Conservation (phyloP, 352 stramenopile genomes). For the Phytophthora litchii region DNA sequence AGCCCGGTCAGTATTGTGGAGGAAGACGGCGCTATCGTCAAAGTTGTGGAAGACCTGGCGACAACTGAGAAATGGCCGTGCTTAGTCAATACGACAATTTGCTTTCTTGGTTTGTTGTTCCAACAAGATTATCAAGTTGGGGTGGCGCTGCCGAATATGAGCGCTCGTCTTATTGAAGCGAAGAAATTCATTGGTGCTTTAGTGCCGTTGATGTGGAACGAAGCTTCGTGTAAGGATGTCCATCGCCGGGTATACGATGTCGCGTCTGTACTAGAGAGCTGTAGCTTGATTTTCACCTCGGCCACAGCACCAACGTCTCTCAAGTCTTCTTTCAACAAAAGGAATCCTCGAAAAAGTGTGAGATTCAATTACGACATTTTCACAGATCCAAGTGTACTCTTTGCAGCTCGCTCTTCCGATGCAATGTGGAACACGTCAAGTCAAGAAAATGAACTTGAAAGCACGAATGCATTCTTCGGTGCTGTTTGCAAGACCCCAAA, state of each 20-base stretch:
- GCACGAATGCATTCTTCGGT: neutral
- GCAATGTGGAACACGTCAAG: neutral
- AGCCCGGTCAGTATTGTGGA: slow-evolving; percentile 27
- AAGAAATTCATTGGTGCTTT: slow-evolving; percentile 38
- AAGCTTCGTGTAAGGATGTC: slow-evolving; percentile 41
- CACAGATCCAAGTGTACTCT: slow-evolving; percentile 37
- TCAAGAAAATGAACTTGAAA: neutral
- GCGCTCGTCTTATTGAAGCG: slow-evolving; percentile 49
- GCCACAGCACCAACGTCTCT: neutral
- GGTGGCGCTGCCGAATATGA: slow-evolving; percentile 42
- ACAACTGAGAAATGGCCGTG: slow-evolving; percentile 53
- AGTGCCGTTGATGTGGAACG: slow-evolving; percentile 21
- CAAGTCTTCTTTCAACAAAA: slow-evolving; percentile 28
- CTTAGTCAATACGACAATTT: slow-evolving; percentile 58
- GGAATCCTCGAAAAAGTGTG: slow-evolving; percentile 48
- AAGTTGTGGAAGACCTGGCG: slow-evolving; percentile 53
- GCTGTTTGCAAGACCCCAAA: slow-evolving; percentile 5
- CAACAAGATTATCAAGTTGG: slow-evolving; percentile 38
- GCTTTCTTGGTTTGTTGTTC: slow-evolving; percentile 64
- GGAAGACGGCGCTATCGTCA: slow-evolving; percentile 52
- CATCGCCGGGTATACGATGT: slow-evolving; percentile 75
- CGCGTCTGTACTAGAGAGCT: slow-evolving; percentile 60
- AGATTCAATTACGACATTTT: slow-evolving; percentile 69
- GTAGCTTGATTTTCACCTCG: slow-evolving; percentile 49
- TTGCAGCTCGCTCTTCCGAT: slow-evolving; percentile 3